Evolutionary conservation across 768 basidiomycete genomes (phyloP).

Genomic region (Kwoniella mangroviensis): DNA sequence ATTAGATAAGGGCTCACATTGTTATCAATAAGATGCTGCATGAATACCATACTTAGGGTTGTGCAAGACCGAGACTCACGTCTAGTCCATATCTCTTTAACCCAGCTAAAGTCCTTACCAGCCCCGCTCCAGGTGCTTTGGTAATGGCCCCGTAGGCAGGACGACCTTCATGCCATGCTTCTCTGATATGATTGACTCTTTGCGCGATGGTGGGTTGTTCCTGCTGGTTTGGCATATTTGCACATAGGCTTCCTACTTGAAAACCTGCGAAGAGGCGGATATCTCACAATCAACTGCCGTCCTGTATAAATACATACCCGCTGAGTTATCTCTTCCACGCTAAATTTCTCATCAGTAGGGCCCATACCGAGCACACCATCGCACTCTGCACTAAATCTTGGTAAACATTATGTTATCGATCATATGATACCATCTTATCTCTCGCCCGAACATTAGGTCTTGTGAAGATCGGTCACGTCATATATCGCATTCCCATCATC

Average conservation of each 20-base stretch:
- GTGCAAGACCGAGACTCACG: constrained; percentile 16
- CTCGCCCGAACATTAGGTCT: no score
- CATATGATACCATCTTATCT: neutral
- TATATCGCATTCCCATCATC: no score
- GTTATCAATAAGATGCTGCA: no score
- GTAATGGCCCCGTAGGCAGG: constrained; percentile 26
- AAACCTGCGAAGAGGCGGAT: no score
- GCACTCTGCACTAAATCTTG: neutral
- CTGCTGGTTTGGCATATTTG: neutral
- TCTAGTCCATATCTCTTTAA: constrained; percentile 22
- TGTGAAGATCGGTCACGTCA: no score
- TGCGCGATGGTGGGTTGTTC: constrained; percentile 11
- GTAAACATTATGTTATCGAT: neutral
- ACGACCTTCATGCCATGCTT: constrained; percentile 24
- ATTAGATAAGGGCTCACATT: no score
- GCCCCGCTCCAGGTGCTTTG: constrained; percentile 20
- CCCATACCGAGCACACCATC: neutral
- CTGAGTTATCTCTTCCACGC: neutral
- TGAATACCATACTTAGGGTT: no score
- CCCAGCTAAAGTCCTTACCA: constrained; percentile 19
- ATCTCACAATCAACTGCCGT: no score
- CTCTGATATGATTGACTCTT: constrained; percentile 19
- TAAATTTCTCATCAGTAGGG: neutral
- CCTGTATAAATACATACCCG: neutral
- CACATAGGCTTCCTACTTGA: neutral